Conservation (phyloP, 140 eudicot genomes). For the Erigeron philadelphicus region DNA sequence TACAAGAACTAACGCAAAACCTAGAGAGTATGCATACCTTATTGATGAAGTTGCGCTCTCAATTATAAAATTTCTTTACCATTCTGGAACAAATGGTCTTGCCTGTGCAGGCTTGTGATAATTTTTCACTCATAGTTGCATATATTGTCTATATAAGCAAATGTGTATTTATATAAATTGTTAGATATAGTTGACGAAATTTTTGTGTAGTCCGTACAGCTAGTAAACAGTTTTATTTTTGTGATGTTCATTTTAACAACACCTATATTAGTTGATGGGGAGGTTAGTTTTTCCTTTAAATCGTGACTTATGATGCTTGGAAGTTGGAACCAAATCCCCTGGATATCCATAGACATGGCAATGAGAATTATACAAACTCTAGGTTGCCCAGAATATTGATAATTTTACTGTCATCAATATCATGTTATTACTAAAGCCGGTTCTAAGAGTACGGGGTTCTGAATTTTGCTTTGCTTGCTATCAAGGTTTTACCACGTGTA, state of each 20-base stretch:
- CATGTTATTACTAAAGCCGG: no score
- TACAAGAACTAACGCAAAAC: conserved; percentile 47
- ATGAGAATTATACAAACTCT: no score
- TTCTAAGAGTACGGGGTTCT: no score
- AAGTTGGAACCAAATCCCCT: no score
- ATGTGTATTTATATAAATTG: neutral
- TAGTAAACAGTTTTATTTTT: neutral
- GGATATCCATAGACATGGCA: no score
- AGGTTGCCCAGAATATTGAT: no score
- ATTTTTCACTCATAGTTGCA: neutral
- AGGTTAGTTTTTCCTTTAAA: no score
- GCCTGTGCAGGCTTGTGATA: conserved; percentile 7
- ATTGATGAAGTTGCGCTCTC: conserved; percentile 44
- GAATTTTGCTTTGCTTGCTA: no score
- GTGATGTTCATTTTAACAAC: neutral
- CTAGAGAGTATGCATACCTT: conserved; percentile 67
- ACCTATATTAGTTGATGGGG: neutral
- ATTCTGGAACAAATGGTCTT: neutral
- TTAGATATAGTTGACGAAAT: neutral
- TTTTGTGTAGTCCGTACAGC: conserved; percentile 10
- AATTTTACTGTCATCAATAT: no score
- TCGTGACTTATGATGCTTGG: no score
- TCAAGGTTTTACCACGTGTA: no score
- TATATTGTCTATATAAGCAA: conserved; percentile 5
- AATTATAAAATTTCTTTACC: conserved; percentile 9